phyloP scores from a whole-genome alignment of 352 stramenopile species.

The Pythium plurisporium region DNA sequence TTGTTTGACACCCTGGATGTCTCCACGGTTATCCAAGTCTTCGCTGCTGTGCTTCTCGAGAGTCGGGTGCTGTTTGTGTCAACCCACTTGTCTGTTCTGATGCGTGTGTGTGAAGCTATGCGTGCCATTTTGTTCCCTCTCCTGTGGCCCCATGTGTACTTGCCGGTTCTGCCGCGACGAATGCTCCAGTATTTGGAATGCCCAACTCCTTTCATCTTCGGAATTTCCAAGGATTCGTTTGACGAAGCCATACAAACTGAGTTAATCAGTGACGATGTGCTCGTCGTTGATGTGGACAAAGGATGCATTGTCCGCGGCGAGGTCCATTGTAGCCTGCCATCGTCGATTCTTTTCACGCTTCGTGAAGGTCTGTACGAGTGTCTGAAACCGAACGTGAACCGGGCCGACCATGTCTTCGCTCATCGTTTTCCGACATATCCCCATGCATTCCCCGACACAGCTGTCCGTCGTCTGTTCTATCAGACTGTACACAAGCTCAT shows the following conservation, averaged over 20 bases:
- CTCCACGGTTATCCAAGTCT: conserved; percentile 66
- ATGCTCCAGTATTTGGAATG: conserved; percentile 86
- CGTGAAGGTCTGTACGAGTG: conserved; percentile 25
- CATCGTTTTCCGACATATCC: conserved; percentile 34
- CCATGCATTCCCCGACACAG: conserved; percentile 66
- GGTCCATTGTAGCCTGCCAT: conserved; percentile 17
- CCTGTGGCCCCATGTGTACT: conserved; percentile 85
- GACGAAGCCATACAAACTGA: conserved; percentile 55
- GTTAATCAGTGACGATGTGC: conserved; percentile 58
- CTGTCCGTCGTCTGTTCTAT: conserved; percentile 66
- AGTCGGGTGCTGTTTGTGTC: conserved; percentile 81
- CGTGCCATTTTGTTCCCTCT: conserved; percentile 83
- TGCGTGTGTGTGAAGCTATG: conserved; percentile 75
- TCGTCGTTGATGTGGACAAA: conserved; percentile 61
- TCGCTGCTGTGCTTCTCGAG: conserved; percentile 74
- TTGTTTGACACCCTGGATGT: conserved; percentile 81
- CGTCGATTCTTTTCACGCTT: conserved; percentile 19
- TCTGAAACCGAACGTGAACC: conserved; percentile 31
- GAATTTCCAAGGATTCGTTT: conserved; percentile 56
- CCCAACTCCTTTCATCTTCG: conserved; percentile 84
- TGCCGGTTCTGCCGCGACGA: conserved; percentile 66
- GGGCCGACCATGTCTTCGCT: conserved; percentile 31
- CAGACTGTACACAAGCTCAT: conserved; percentile 64
- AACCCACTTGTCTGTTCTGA: conserved; percentile 73
- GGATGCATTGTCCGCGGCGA: conserved; percentile 20